phyloP scores from a whole-genome alignment of 345 rosid genomes.

The Salix viminalis region DNA sequence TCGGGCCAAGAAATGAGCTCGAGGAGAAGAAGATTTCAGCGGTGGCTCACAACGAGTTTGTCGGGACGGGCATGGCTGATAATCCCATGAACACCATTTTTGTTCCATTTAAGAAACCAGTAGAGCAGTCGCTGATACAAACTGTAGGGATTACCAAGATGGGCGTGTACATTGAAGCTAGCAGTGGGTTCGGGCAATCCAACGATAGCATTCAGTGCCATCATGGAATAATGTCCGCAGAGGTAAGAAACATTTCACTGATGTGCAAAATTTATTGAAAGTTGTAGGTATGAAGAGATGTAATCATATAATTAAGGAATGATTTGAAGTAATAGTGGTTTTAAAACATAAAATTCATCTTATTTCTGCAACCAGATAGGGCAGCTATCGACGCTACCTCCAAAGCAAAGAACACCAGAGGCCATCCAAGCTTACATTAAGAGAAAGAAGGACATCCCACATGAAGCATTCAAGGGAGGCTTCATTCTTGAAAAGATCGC shows the following conservation, averaged over 20 bases:
- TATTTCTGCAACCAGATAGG: slow-evolving; percentile 23
- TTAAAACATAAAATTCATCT: not conserved
- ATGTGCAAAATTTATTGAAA: too few relatives aligned
- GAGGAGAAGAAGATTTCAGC: slow-evolving; percentile 55
- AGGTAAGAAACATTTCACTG: slow-evolving; percentile 44
- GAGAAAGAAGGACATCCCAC: slow-evolving; percentile 56
- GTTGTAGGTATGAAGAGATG: too few relatives aligned
- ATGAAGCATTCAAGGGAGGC: slow-evolving; percentile 84
- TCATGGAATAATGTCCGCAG: slow-evolving; percentile 76
- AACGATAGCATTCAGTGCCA: slow-evolving; percentile 66
- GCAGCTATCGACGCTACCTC: slow-evolving; percentile 68
- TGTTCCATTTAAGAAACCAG: slow-evolving; percentile 58
- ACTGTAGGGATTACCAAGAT: slow-evolving; percentile 86
- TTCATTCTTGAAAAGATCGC: slow-evolving; percentile 89
- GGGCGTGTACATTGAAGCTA: slow-evolving; percentile 91
- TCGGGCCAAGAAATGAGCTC: slow-evolving; percentile 75
- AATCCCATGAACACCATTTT: slow-evolving; percentile 91
- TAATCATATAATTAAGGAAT: not conserved
- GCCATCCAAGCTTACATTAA: slow-evolving; percentile 49
- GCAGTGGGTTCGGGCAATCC: slow-evolving; percentile 87
- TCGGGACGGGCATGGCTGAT: slow-evolving; percentile 90
- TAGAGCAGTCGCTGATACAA: slow-evolving; percentile 71
- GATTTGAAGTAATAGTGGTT: not conserved
- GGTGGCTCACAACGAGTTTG: slow-evolving; percentile 55
- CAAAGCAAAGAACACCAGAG: slow-evolving; percentile 62